phyloP scores from a whole-genome alignment of 2,329 filamentous ascomycete genomes.

The Paracamarosporium sp. region DNA sequence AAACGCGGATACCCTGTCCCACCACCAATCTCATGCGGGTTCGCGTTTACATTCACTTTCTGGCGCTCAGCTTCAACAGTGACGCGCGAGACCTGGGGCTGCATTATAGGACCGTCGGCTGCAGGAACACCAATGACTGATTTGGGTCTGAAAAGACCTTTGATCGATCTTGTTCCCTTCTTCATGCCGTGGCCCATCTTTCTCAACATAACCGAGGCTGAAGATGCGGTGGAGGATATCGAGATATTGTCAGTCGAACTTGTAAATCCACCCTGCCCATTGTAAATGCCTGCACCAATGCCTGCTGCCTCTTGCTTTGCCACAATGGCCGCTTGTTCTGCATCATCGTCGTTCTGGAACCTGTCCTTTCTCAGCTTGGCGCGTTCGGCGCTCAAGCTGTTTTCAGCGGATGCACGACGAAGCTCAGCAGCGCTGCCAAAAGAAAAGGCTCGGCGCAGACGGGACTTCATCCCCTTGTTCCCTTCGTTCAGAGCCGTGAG shows the following conservation, averaged over 20 bases:
- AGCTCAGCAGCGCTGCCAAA: constrained; percentile 96
- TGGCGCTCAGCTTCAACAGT: constrained; percentile 94
- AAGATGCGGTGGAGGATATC: constrained; percentile 87
- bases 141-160: constrained; percentile 93
- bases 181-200: constrained; percentile 99
- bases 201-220: constrained; percentile 89
- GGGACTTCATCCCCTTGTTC: constrained; percentile 82
- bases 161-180: constrained; percentile 87
- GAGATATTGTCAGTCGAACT: constrained; percentile 95
- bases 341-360: constrained; percentile 71
- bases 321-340: constrained; percentile 90
- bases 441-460: constrained; percentile 89
- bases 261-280: constrained; percentile 81
- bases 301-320: constrained; percentile 91
- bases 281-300: constrained; percentile 92
- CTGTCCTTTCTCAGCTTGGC: constrained; percentile 61
- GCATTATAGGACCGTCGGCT: constrained; percentile 68
- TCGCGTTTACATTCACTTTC: constrained; percentile 76
- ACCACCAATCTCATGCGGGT: constrained; percentile 71
- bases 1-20: constrained; percentile 84
- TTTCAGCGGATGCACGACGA: constrained; percentile 73
- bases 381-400: constrained; percentile 57
- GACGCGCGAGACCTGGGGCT: constrained; percentile 87
- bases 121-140: constrained; percentile 81
- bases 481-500: constrained; percentile 83